These are phyloP conservation scores for Plectosphaerella sp. DNA, from an alignment of 2,329 filamentous ascomycete genomes.

Conservation along the genomic window DNA sequence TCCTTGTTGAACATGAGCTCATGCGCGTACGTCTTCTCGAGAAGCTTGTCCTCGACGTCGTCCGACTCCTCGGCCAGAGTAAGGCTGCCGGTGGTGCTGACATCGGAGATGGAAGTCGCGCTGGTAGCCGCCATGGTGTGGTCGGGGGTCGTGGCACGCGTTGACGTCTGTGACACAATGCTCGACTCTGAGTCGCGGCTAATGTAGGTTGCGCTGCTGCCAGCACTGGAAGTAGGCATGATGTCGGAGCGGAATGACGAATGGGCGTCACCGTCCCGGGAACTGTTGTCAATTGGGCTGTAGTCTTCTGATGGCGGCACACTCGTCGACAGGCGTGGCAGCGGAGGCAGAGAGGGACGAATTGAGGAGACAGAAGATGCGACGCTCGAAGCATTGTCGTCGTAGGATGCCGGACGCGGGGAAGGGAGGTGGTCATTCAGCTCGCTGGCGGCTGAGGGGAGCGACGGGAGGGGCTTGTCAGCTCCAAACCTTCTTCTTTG, in stretches of 20 bases:
- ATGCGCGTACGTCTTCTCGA: constrained; percentile 88
- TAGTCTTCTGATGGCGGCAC: constrained; percentile 43
- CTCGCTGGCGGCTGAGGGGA: constrained; percentile 44
- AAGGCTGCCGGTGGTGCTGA: constrained; percentile 62
- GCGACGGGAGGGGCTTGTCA: constrained; percentile 65
- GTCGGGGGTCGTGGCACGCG: constrained; percentile 84
- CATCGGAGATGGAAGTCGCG: constrained; percentile 62
- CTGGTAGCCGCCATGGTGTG: constrained; percentile 46
- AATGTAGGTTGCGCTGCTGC: constrained; percentile 72
- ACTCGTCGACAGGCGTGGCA: constrained; percentile 53
- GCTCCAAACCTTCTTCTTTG: constrained; percentile 36
- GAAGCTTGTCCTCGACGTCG: constrained; percentile 75
- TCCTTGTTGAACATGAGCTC: constrained; percentile 93
- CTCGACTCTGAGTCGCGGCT: constrained; percentile 81
- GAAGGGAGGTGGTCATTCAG: constrained; percentile 23
- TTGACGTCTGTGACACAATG: constrained; percentile 76
- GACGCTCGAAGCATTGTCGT: constrained; percentile 36
- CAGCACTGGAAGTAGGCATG: constrained; percentile 70
- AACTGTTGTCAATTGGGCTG: constrained; percentile 38
- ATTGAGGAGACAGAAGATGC: constrained; percentile 43
- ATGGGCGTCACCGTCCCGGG: constrained; percentile 46
- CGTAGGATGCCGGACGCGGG: constrained; percentile 39
- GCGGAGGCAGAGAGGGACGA: constrained; percentile 46
- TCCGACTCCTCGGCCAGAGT: constrained; percentile 69
- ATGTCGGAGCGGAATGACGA: constrained; percentile 59